Base-by-base conservation (phyloP, 1,284 basidiomycete species). In the Schizophyllum amplum region DNA sequence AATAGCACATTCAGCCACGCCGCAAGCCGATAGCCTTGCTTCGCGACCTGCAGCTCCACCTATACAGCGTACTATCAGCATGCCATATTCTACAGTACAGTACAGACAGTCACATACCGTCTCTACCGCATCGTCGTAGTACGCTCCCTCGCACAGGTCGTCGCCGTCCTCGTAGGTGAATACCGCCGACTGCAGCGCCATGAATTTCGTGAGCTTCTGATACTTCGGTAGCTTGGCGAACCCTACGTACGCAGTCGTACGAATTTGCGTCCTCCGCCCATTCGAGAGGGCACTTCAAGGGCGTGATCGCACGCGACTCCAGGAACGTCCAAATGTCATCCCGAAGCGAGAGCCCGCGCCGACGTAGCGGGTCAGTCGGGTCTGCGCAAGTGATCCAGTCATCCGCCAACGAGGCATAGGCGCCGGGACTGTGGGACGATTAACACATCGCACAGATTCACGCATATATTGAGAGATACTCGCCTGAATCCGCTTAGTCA, bases 1-100 rank as follows among this genome's bases (percentile, higher is more conserved):
- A 81, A 79, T 47, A 81, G 68, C 47, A 78, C 75, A 62, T 81
- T 81, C 58, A 81, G 68, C 80, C 79, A 82, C 2, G 77, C 78
- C 2, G 79, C 80, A 47, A 82, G 70, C 17, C 79, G 72, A 64
- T 74, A 81, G 1, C 79, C 80, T 64, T 78, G 76, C 65, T 81
- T 82, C 6, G 81, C 80, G 33, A 82, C 72, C 64, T 82, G 80
- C 23, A 71, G 61, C 60, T 82, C 78, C 57, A 82, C 80, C 76
- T 79, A 60, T 24, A 48, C 48, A 23, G 54, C 23, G 27, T 42
- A n/a, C n/a, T n/a, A n/a, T n/a, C 27, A 52, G 17, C 6, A 23
- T 4, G 42, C 24, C 25, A 24, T 33, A 27, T 23, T 47, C 26
- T 24, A 25, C 59, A n/a, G 25, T 50, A 17, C 23, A 47, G 17